These are phyloP conservation scores for Monilinia fructicola DNA, from an alignment of 2,329 filamentous ascomycete genomes.

Conservation along the genomic window DNA sequence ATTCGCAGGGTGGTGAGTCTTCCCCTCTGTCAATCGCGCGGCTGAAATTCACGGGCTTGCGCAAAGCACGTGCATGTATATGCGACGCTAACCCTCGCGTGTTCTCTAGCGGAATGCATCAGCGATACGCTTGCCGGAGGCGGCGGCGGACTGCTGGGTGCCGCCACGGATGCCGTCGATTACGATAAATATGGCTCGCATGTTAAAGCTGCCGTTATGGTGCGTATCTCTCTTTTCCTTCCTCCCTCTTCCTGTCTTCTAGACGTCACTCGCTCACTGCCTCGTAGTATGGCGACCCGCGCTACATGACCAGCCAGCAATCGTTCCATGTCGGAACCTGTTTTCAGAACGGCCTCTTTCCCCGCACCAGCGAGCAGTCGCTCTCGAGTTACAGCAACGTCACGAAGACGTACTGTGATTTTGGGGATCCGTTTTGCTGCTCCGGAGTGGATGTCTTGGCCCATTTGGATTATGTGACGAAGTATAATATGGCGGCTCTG, in stretches of 20 bases:
- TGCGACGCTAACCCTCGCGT: neutral
- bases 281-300: slow-evolving; percentile 2
- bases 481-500: neutral
- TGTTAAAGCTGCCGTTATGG: slow-evolving; percentile 1
- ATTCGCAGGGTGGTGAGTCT: slow-evolving; percentile 14
- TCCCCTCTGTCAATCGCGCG: too few relatives aligned
- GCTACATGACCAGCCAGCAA: slow-evolving; percentile 1
- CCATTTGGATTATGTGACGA: neutral
- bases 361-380: slow-evolving; percentile 6
- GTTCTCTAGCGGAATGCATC: neutral
- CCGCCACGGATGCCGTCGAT: neutral
- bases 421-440: slow-evolving; percentile 11
- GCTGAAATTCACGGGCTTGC: too few relatives aligned
- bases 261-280: neutral
- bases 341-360: slow-evolving; percentile 16
- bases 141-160: neutral
- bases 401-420: slow-evolving; percentile 9
- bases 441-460: neutral
- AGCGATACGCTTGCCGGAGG: slow-evolving; percentile 5
- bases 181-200: neutral
- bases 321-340: slow-evolving; percentile 12
- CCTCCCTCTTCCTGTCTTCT: neutral
- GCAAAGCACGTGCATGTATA: too few relatives aligned
- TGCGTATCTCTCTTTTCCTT: neutral
- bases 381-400: neutral